Base-by-base conservation (phyloP, 306 rosid species). In the Malus domestica region DNA sequence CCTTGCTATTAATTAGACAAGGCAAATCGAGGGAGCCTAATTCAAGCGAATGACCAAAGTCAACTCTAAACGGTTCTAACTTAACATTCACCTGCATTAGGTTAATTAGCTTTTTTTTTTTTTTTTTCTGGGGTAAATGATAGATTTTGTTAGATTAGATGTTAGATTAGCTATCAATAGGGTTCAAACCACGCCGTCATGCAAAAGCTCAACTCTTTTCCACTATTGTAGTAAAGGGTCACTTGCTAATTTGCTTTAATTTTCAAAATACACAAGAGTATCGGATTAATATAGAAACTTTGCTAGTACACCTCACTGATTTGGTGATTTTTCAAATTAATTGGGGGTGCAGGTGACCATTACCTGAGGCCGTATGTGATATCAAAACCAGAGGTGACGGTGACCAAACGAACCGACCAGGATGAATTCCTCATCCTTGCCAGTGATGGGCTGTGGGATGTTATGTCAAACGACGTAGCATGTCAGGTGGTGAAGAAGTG, bases 361-460 rank as follows among this genome's bases (percentile, higher is more conserved):
- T 75, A 87, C 88, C 89, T 94, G 67, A 88, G 86, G 64, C 98
- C 98, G 0, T 94, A 80, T 45, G 95, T 94, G 8, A 92, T 90
- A 83, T 85, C 95, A 6, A 86, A 87, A 78, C 97, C 98, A 51
- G 97, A 94, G 77, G 98, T 92, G 8, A 94, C 90, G 0, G 86
- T 90, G 73, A 89, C 95, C 5, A 88, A 87, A 75, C 73, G 97
- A 80, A 90, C 61, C 8, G 76, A 63, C 23, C 71, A 86, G 10
- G 98, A 94, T 63, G 98, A 94, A 45, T 94, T 94, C 80, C 86
- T 94, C 3, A 83, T 94, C 66, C 83, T 94, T 4, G 97, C 89
- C 18, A 92, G 98, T 63, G 98, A 94, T 80, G 98, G 98, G 0
- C 81, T 94, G 67, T 94, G 98, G 97, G 97, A 87, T 32, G 98